Evolutionary conservation across 176 grass and related monocot genomes (phyloP).

Genomic region (Phragmites australis): DNA sequence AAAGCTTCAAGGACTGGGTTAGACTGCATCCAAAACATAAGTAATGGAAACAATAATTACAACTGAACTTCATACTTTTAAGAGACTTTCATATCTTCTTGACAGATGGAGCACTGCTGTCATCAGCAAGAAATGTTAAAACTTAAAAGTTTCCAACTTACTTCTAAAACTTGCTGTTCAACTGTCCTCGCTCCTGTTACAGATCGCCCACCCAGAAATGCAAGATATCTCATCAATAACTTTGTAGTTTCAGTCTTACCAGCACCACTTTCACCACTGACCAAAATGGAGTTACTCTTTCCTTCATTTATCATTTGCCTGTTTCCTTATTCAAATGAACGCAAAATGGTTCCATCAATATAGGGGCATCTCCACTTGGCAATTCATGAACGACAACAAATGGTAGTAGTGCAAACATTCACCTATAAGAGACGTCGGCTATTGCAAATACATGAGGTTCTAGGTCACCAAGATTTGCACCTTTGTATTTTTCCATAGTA

Average conservation of each 20-base stretch:
- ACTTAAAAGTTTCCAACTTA: slow-evolving; percentile 41
- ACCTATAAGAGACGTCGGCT: slow-evolving; percentile 95
- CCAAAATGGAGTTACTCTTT: slow-evolving; percentile 94
- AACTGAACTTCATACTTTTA: slow-evolving; percentile 27
- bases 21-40: slow-evolving; percentile 60
- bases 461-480: slow-evolving; percentile 75
- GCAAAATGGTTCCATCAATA: slow-evolving; percentile 52
- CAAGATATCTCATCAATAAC: slow-evolving; percentile 93
- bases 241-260: slow-evolving; percentile 99
- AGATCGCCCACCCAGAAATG: slow-evolving; percentile 85
- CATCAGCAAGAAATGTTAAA: slow-evolving; percentile 19
- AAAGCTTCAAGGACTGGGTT: slow-evolving; percentile 99
- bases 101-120: slow-evolving; percentile 13
- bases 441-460: slow-evolving; percentile 92
- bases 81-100: slow-evolving; percentile 10
- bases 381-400: slow-evolving; percentile 23
- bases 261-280: slow-evolving; percentile 99
- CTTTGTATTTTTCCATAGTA: slow-evolving; percentile 90
- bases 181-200: slow-evolving; percentile 84
- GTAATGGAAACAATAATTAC: slow-evolving; percentile 4
- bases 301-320: slow-evolving; percentile 99
- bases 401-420: slow-evolving; percentile 50
- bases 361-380: slow-evolving; percentile 27
- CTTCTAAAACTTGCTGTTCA: slow-evolving; percentile 97
- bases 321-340: slow-evolving; percentile 68